Conservation (phyloP, 805 yeast genomes). For the Jamesozyma jinghongensis region DNA sequence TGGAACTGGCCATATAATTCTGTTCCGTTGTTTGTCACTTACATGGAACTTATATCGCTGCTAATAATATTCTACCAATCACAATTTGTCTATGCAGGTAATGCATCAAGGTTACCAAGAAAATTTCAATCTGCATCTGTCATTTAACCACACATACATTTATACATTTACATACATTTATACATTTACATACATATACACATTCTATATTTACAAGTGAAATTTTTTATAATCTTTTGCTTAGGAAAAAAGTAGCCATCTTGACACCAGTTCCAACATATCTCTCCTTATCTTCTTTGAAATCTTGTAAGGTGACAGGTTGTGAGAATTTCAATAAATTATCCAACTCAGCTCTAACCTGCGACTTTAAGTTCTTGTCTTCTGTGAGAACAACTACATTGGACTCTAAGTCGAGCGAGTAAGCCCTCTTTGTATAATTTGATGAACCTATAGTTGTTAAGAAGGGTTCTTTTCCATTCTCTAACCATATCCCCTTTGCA, state of each 20-base stretch:
- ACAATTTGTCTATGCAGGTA: conserved; percentile 17
- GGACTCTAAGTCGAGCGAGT: conserved; percentile 77
- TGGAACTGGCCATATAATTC: conserved; percentile 20
- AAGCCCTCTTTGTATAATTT: conserved; percentile 86
- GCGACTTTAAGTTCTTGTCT: conserved; percentile 46
- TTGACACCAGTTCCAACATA: conserved; percentile 54
- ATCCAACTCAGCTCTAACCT: conserved; percentile 55
- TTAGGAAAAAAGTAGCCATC: conserved; percentile 54
- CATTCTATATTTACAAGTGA: neutral
- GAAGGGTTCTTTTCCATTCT: conserved; percentile 43
- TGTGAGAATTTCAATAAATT: conserved; percentile 47
- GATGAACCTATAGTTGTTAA: conserved; percentile 85
- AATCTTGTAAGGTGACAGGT: conserved; percentile 50
- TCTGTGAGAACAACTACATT: conserved; percentile 73
- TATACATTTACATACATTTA: neutral
- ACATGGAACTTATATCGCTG: conserved; percentile 12
- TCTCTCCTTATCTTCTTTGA: conserved; percentile 37
- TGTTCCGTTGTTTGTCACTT: conserved; percentile 13
- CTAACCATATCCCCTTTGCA: conserved; percentile 90
- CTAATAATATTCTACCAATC: conserved; percentile 20
- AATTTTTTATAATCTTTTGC: conserved; percentile 40
- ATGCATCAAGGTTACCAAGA: conserved; percentile 17
- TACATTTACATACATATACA: neutral
- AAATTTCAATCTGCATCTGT: conserved; percentile 3
- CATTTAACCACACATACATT: neutral